Base-by-base conservation (phyloP, 179 eudicot genomes). In the Camellia oleifera region DNA sequence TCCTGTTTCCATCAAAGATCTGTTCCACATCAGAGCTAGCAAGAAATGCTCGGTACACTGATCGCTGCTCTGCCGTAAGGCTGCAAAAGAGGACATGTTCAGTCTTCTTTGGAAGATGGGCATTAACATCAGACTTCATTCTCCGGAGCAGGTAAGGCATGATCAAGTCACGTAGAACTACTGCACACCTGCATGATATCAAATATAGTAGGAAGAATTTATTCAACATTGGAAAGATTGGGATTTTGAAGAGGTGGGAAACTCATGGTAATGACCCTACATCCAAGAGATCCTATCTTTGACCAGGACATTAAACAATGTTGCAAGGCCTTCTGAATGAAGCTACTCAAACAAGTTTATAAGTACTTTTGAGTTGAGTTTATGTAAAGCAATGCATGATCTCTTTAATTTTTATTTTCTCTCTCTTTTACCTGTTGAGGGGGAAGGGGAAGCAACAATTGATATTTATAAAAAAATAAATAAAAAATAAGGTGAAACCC, bases 71-170 rank as follows among this genome's bases (percentile, higher is more conserved):
- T 57, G 85, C 82, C 44, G 98, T 96, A 60, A 96, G 90, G 83
- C 99, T 96, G 85, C 99, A 96, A 86, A 96, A 96, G 80, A 96
- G 97, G 82, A 96, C 99, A 85, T 96, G 99, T 76, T 96, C 99
- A 18, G 97, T 94, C 89, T 96, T 96, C 82, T 92, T 94, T 32
- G 99, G 88, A 86, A 96, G 98, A 10, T 91, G 94, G 44, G 98
- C 97, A 83, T 94, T 85, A 48, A 96, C 97, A 90, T 96, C 99
- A 69, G 89, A 92, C 87, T 96, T 96, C 98, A 96, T 94, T 82
- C 98, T 91, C 11, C 99, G 91, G 50, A 96, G 92, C 50, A 96
- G 95, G 82, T 96, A 96, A 82, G 99, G 99, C 99, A 96, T 90
- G 84, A 96, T 91, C 82, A 96, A 44, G 86, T 96, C 99, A 84